phyloP scores from a whole-genome alignment of 2,329 filamentous ascomycete genomes.

The Stachybotrys chlorohalonatus region DNA sequence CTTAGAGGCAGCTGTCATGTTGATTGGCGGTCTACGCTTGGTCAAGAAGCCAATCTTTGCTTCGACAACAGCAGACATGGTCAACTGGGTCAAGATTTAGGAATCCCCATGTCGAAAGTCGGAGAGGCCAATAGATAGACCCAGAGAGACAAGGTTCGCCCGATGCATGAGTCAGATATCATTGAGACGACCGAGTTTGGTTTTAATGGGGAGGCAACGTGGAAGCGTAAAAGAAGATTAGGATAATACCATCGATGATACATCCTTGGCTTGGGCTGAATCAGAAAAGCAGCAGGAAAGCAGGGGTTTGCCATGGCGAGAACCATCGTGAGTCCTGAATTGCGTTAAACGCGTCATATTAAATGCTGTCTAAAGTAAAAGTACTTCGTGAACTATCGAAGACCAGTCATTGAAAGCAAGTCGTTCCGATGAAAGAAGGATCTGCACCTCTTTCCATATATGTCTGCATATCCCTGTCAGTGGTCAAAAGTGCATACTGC shows the following conservation, averaged over 20 bases:
- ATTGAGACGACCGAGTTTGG: not conserved
- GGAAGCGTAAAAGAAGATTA: not conserved
- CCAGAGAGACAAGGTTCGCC: not conserved
- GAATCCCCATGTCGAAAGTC: not conserved
- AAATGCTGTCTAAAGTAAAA: not conserved
- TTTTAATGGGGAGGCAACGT: not conserved
- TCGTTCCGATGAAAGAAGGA: constrained; percentile 70
- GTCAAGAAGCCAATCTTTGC: constrained; percentile 35
- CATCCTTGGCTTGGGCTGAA: too few relatives aligned
- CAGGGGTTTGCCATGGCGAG: too few relatives aligned
- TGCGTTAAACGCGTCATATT: too few relatives aligned
- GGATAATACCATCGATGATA: too few relatives aligned
- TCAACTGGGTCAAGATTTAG: not conserved
- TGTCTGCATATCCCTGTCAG: constrained; percentile 39
- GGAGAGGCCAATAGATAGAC: not conserved
- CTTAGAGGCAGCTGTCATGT: constrained; percentile 32
- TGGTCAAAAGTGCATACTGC: constrained; percentile 1
- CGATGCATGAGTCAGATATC: not conserved
- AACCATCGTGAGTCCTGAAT: too few relatives aligned
- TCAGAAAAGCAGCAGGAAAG: too few relatives aligned
- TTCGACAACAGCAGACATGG: not conserved
- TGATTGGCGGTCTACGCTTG: constrained; percentile 33
- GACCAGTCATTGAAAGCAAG: constrained; percentile 38
- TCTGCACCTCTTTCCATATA: constrained; percentile 70
- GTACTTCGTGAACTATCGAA: constrained; percentile 9